Evolutionary conservation across 352 stramenopile genomes (phyloP), one percentile per base, ranked within the genome.

Genomic region (Bremia lactucae): DNA sequence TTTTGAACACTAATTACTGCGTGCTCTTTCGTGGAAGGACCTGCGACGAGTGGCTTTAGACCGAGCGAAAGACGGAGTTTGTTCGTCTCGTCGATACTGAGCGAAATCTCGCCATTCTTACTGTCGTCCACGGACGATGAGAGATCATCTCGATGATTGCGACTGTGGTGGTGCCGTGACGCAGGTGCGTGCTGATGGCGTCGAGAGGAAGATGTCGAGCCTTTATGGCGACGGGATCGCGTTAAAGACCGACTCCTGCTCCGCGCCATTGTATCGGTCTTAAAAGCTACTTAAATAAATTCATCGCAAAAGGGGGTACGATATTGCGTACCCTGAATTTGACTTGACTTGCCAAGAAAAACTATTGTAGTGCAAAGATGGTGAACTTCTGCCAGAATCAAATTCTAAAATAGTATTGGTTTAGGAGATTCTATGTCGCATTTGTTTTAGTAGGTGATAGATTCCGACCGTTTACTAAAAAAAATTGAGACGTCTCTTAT

Each of bases 31-130:
- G 73, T 79, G 1, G 54, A 68, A 0, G 60, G 52, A 6, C 62
- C 66, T 2, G 78, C 49, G 1, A 59, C 66, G 7, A 92, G 65
- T 26, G 76, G 79, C 36, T 92, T 92, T 23, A 92, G 56, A 0
- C 79, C 79, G 29, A 92, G 52, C 9, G 70, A 69, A 8, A 64
- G 20, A 41, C 79, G 79, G 40, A 92, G 39, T 26, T 65, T 65
- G 58, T 92, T 92, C 22, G 76, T 92, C 49, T 89, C 79, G 31
- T 92, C 76, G 43, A 92, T 63, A 36, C 70, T 89, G 46, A 89
- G 72, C 11, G 72, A 82, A 35, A 87, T 81, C 52, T 92, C 79
- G 24, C 79, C 79, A 33, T 82, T 83, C 46, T 83, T 79, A n/a
- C n/a, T n/a, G 21, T 86, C 70, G 6, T 65, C 64, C 2, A 47